Evolutionary conservation across 2,329 filamentous ascomycete species (phyloP).

Genomic region (Dactylonectria estremocensis): DNA sequence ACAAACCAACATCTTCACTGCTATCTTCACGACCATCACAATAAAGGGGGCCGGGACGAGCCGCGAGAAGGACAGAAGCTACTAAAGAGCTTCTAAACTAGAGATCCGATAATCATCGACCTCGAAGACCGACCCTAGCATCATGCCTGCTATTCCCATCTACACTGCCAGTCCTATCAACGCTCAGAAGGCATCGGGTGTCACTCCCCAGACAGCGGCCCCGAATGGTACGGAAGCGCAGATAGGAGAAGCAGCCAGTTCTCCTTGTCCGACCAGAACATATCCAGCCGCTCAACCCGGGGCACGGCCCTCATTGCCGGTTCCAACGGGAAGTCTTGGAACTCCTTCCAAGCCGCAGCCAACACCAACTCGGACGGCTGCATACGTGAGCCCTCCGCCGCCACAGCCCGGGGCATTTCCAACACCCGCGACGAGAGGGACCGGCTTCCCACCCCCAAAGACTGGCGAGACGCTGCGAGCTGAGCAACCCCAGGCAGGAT

Average conservation of each 20-base stretch:
- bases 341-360: conserved; percentile 56
- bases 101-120: background rate
- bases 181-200: conserved; percentile 66
- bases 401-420: conserved; percentile 73
- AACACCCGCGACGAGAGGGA: conserved; percentile 53
- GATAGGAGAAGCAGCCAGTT: conserved; percentile 37
- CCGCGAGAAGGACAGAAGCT: background rate
- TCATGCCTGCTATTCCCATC: conserved; percentile 74
- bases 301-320: conserved; percentile 57
- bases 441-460: conserved; percentile 64
- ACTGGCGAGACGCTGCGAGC: conserved; percentile 61
- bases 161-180: conserved; percentile 73
- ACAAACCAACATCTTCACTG: background rate
- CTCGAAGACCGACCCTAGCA: conserved; percentile 30
- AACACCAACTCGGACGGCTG: conserved; percentile 59
- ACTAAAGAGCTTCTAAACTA: background rate
- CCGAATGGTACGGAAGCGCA: conserved; percentile 40
- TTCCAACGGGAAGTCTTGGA: conserved; percentile 58
- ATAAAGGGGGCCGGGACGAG: background rate
- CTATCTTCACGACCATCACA: background rate
- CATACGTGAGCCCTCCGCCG: conserved; percentile 61
- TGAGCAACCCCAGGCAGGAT: conserved; percentile 52
- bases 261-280: conserved; percentile 52
- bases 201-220: conserved; percentile 62
- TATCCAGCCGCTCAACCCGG: conserved; percentile 47